phyloP scores from a whole-genome alignment of 805 yeast species.

The Metschnikowia borealis region DNA sequence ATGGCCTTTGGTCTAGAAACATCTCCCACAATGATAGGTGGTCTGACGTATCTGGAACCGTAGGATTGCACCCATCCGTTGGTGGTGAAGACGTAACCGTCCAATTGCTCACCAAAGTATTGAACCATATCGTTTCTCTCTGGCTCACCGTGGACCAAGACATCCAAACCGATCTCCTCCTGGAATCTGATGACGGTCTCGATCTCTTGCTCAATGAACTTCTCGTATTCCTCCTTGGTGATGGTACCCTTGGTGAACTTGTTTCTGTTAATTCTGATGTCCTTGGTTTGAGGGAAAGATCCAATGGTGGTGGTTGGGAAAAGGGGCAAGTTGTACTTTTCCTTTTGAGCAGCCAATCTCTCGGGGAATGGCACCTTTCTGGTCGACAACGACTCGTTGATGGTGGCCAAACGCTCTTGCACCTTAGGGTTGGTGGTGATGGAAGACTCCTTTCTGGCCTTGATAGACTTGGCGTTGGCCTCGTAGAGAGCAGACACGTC shows the following conservation, averaged over 20 bases:
- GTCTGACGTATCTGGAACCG: slow-evolving; percentile 99
- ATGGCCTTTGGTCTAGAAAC: slow-evolving; percentile 99
- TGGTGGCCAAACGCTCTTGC: slow-evolving; percentile 76
- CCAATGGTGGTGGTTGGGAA: slow-evolving; percentile 99
- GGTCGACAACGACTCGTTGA: slow-evolving; percentile 71
- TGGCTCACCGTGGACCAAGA: slow-evolving; percentile 99
- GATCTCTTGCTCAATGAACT: slow-evolving; percentile 95
- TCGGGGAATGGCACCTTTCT: slow-evolving; percentile 84
- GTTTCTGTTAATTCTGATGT: slow-evolving; percentile 97
- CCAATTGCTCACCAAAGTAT: slow-evolving; percentile 98
- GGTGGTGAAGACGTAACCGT: slow-evolving; percentile 97
- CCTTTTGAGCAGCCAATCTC: slow-evolving; percentile 85
- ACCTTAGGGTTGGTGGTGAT: slow-evolving; percentile 92
- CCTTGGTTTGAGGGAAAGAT: slow-evolving; percentile 99
- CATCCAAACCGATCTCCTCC: slow-evolving; percentile 98
- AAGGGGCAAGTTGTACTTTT: slow-evolving; percentile 85
- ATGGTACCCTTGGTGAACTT: slow-evolving; percentile 96
- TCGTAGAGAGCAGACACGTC: slow-evolving; percentile 73
- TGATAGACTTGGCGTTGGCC: slow-evolving; percentile 83
- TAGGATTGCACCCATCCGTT: slow-evolving; percentile 99
- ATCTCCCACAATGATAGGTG: slow-evolving; percentile 99
- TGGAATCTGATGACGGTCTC: slow-evolving; percentile 96
- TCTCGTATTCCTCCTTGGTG: slow-evolving; percentile 91
- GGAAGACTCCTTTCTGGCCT: slow-evolving; percentile 80
- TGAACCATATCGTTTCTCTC: slow-evolving; percentile 99